Evolutionary conservation across 495 filamentous ascomycete species (phyloP).

Genomic region (Daldinia caldariorum): DNA sequence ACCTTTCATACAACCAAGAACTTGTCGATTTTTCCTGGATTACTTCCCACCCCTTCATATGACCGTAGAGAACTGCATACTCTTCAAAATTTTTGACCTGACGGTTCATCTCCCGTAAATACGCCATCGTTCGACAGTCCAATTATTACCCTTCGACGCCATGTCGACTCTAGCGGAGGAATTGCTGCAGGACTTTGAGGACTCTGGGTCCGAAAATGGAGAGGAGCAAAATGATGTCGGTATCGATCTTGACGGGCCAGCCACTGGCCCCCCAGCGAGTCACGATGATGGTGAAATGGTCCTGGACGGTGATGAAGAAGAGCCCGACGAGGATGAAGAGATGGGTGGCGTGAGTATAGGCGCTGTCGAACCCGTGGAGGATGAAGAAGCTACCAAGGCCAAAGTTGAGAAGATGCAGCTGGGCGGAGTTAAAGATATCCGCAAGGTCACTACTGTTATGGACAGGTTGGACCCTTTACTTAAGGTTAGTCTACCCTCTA

Average conservation of each 20-base stretch:
- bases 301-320: conserved; percentile 58
- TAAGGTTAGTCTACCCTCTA: conserved; percentile 67
- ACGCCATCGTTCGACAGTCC: conserved; percentile 4
- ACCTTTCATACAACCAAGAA: conserved; percentile 24
- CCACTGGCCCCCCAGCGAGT: conserved; percentile 43
- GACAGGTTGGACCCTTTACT: conserved; percentile 78
- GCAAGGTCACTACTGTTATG: conserved; percentile 78
- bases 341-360: conserved; percentile 59
- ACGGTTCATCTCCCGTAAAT: not conserved
- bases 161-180: conserved; percentile 87
- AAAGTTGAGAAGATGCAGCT: conserved; percentile 83
- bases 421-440: conserved; percentile 74
- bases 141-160: conserved; percentile 29
- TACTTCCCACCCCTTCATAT: not conserved
- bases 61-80: not conserved
- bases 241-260: conserved; percentile 44
- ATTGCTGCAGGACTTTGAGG: conserved; percentile 89
- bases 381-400: conserved; percentile 75
- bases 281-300: conserved; percentile 50
- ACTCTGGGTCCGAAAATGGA: conserved; percentile 69
- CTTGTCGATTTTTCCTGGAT: not conserved
- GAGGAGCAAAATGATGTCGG: conserved; percentile 61
- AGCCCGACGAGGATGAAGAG: conserved; percentile 63
- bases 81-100: not conserved
- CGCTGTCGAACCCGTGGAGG: conserved; percentile 61